Conservation (phyloP, 345 rosid genomes). For the Eucalyptus camaldulensis region DNA sequence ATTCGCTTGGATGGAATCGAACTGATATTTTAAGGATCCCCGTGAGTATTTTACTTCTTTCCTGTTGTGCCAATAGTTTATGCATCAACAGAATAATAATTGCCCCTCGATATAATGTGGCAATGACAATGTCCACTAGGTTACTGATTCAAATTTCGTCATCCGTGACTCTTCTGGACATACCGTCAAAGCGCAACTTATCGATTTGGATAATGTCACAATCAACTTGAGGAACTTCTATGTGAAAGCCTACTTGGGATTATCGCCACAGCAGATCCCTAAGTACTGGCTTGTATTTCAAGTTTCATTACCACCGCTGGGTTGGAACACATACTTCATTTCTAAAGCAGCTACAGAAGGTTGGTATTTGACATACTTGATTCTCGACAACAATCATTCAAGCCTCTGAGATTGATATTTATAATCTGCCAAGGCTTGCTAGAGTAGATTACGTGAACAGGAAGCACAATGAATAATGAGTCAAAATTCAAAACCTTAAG, state of each 20-base stretch:
- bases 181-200: conserved; percentile 30
- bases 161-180: conserved; percentile 58
- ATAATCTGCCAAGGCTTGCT: neutral
- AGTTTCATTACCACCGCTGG: conserved; percentile 65
- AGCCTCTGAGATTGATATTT: neutral
- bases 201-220: conserved; percentile 47
- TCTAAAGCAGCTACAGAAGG: conserved; percentile 34
- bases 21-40: conserved; percentile 64
- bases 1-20: conserved; percentile 77
- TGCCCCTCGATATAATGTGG: neutral
- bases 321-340: conserved; percentile 78
- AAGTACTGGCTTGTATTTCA: conserved; percentile 65
- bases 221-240: conserved; percentile 50
- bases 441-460: neutral
- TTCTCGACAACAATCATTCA: neutral
- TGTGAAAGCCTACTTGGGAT: conserved; percentile 49
- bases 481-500: neutral
- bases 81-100: neutral
- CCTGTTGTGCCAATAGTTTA: neutral
- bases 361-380: neutral
- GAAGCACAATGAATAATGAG: neutral
- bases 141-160: conserved; percentile 31
- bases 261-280: conserved; percentile 20
- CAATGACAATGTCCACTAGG: conserved; percentile 22
- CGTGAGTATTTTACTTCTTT: conserved; percentile 14